These are phyloP conservation scores for Citrullus mucosospermus DNA, from an alignment of 306 rosid genomes.

Conservation along the genomic window DNA sequence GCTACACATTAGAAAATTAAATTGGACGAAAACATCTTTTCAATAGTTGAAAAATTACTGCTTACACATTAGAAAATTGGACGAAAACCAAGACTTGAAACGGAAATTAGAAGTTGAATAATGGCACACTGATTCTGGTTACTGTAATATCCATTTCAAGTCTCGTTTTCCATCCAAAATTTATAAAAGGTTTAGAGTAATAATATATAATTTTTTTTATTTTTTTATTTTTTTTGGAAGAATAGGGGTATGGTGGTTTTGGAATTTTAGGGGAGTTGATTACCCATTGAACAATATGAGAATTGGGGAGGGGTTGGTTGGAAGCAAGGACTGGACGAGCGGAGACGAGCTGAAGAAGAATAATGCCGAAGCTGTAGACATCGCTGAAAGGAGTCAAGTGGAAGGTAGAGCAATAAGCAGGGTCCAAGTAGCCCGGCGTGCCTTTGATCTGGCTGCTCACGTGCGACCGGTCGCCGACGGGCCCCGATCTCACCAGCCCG, in stretches of 20 bases:
- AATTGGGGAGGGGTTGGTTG: slow-evolving; percentile 12
- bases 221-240: too few species aligned
- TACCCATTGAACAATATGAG: slow-evolving; percentile 67
- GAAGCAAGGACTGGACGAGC: slow-evolving; percentile 51
- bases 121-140: too few species aligned
- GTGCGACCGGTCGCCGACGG: slow-evolving; percentile 58
- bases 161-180: too few species aligned
- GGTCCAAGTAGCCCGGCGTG: slow-evolving; percentile 89
- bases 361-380: slow-evolving; percentile 74
- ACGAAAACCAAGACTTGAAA: background rate
- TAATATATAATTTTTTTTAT: too few species aligned
- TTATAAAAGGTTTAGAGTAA: too few species aligned
- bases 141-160: too few species aligned
- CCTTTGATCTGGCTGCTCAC: slow-evolving; percentile 89
- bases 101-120: background rate
- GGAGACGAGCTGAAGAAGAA: slow-evolving; percentile 62
- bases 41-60: too few species aligned
- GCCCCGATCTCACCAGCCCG: slow-evolving; percentile 67
- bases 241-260: too few species aligned
- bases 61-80: background rate
- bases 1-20: background rate
- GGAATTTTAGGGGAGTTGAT: background rate
- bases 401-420: slow-evolving; percentile 61
- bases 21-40: background rate
- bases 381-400: slow-evolving; percentile 70